Evolutionary conservation across 2,329 filamentous ascomycete genomes (phyloP), one percentile per base, ranked within the genome.

Genomic region (Microcyclospora tardicrescens): DNA sequence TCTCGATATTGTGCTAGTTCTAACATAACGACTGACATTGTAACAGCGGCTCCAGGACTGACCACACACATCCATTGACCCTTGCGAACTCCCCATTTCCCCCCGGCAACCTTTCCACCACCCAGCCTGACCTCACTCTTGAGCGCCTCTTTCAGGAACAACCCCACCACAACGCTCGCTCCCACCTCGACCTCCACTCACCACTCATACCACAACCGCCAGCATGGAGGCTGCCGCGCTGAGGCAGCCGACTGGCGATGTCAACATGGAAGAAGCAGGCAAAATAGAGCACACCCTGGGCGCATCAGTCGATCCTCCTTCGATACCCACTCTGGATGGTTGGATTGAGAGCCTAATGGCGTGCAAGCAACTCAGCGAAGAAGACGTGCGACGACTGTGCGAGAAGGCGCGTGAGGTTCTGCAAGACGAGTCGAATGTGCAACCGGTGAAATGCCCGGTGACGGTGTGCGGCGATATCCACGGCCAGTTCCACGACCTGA

Each of bases 391-490:
- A 69, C 81, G 89, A 63, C 77, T 98, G 59, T 98, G 91, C 71
- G 91, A 96, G 62, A 93, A 95, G 81, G 89, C 91, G 59, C 78
- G 87, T 65, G 91, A 98, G 67, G 87, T 98, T 45, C 71, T 98
- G 52, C 86, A 94, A 66, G 86, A 94, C 38, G 91, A 98, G 68
- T 95, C 87, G 41, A 98, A 98, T 61, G 91, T 98, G 49, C 91
- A 98, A 69, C 91, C 91, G 61, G 91, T 98, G 67, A 95, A 95
- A 89, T 96, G 89, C 63, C 91, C 91, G 33, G 91, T 96, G 51
- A 98, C 91, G 40, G 91, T 98, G 46, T 96, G 91, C 64, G 91
- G 91, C 62, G 91, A 98, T 66, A 98, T 98, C 61, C 91, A 98
- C 65, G 91, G 91, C 51, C 91, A 98, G 66, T 96, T 96, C 63